These are phyloP conservation scores for Pseudozyma pruni DNA, from an alignment of 1,284 basidiomycete species.

Conservation along the genomic window DNA sequence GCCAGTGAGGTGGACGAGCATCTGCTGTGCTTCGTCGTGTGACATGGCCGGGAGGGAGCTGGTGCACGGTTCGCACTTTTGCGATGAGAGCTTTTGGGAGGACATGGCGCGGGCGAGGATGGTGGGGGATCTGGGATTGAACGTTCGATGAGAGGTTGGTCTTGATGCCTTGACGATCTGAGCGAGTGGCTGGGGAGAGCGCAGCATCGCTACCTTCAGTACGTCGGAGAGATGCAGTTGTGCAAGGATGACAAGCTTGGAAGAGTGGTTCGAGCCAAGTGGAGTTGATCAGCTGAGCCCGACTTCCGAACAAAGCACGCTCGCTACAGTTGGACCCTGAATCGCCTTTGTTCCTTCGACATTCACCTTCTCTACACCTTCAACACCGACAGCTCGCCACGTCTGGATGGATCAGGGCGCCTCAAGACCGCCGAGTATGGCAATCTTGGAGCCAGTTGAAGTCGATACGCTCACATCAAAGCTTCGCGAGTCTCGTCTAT, in stretches of 20 bases:
- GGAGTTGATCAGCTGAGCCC: conserved; percentile 5
- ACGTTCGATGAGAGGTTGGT: neutral
- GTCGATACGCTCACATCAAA: conserved; percentile 8
- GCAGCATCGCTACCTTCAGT: conserved; percentile 10
- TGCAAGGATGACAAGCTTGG: neutral
- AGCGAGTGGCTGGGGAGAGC: neutral
- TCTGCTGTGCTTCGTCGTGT: conserved; percentile 14
- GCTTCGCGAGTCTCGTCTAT: conserved; percentile 32
- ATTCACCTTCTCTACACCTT: neutral
- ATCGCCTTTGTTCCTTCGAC: conserved; percentile 6
- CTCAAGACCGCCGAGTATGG: neutral
- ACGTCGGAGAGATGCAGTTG: neutral
- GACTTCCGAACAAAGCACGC: conserved; percentile 1
- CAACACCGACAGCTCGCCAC: neutral
- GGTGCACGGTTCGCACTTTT: conserved; percentile 42
- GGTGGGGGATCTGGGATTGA: neutral
- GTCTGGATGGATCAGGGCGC: no score
- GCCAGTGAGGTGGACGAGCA: conserved; percentile 33
- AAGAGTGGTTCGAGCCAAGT: neutral
- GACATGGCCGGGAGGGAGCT: conserved; percentile 24
- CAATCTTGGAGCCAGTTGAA: neutral
- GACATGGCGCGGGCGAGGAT: conserved; percentile 12
- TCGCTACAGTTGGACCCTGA: conserved; percentile 8
- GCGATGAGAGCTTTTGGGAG: conserved; percentile 11
- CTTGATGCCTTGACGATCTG: neutral